These are phyloP conservation scores for Chiua sp. DNA, from an alignment of 1,284 basidiomycete genomes.

Conservation along the genomic window DNA sequence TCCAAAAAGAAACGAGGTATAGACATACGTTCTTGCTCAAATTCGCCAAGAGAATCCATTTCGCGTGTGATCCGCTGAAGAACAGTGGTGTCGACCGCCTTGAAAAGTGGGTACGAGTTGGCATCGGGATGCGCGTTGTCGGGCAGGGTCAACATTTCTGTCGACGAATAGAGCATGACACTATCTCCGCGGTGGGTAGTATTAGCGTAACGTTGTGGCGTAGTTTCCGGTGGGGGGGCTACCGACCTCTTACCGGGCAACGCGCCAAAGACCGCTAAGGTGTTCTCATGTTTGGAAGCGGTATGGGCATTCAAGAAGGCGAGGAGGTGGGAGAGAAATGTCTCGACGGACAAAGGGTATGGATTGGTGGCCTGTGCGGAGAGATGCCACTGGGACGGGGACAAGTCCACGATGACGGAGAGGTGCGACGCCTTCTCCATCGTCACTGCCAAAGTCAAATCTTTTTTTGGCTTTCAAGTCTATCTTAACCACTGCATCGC, in stretches of 20 bases:
- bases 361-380: constrained; percentile 54
- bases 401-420: constrained; percentile 83
- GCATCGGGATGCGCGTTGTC: constrained; percentile 58
- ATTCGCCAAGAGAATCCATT: constrained; percentile 55
- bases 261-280: constrained; percentile 90
- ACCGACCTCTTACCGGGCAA: constrained; percentile 80
- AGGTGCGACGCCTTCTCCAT: constrained; percentile 73
- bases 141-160: constrained; percentile 46
- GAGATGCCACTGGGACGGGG: constrained; percentile 82
- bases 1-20: constrained; percentile 3
- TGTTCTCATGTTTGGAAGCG: constrained; percentile 90
- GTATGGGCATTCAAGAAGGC: constrained; percentile 95
- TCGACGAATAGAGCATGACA: constrained; percentile 76
- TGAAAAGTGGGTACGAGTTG: constrained; percentile 87
- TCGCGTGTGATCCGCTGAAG: constrained; percentile 67
- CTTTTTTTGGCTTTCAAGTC: too few species aligned
- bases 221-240: background rate
- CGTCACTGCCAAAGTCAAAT: background rate
- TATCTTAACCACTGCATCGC: too few species aligned
- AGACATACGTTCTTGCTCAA: constrained; percentile 54
- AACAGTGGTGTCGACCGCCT: constrained; percentile 71
- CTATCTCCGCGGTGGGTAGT: constrained; percentile 43
- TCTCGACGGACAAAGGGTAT: constrained; percentile 61
- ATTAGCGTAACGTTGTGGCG: constrained; percentile 4
- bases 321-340: constrained; percentile 82